Evolutionary conservation across 1,139 yeast species (phyloP), one percentile per base, ranked within the genome.

Genomic region (Yamadazyma friedrichii): DNA sequence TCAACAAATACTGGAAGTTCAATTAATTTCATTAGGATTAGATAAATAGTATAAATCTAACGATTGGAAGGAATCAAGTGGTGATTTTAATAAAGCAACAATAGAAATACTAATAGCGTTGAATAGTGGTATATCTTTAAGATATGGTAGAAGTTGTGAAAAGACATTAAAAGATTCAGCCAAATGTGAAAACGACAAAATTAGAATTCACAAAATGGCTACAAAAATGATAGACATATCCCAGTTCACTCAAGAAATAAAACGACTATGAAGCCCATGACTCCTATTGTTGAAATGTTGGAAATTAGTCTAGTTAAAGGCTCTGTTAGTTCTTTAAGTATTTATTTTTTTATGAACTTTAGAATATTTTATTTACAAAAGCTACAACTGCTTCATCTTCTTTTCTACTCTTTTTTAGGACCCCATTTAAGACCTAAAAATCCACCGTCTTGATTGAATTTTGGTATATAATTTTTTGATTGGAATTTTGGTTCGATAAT

Each of bases 401-500:
- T 20, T 8, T 20, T 20, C 24, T 20, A 20, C 9, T 78, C 79
- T 51, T 77, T 78, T 60, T 78, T 83, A 16, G 88, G 84, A 1
- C 95, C 95, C 95, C 95, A 88, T 53, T 81, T 84, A 35, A 87
- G 80, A 12, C 95, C 95, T 49, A 87, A 70, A 56, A 87, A 85
- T 1, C 93, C 91, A 6, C 68, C 58, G 15, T 66, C 67, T 27
- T 49, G 50, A 15, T 55, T 48, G 29, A 57, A 46, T 35, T 57
- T 58, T 3, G 70, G 75, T 17, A 61, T 65, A 44, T 61, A 67
- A 43, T 58, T 61, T 46, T 64, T 67, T 28, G 70, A 46, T 39
- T 58, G 69, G 56, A 67, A 70, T 42, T 75, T 74, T 25, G 88
- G 88, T 54, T 85, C 88, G 43, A 88, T 76, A 20, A 89, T 62